phyloP scores from a whole-genome alignment of 768 basidiomycete species.

The Lactarius pseudohatsudake region DNA sequence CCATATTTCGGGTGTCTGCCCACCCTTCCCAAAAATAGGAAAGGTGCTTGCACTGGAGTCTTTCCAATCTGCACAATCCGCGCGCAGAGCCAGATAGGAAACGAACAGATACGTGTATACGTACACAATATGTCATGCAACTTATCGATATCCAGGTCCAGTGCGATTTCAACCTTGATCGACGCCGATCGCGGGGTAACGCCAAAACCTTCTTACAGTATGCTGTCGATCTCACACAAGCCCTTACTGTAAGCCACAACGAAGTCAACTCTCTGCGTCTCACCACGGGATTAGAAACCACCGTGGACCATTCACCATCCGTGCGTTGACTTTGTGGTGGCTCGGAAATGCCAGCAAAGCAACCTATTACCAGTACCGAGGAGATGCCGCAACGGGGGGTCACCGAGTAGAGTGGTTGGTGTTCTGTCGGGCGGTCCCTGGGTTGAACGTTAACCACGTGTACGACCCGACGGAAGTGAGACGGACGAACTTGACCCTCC shows the following conservation, averaged over 20 bases:
- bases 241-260: neutral
- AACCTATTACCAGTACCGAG: neutral
- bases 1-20: too few relatives aligned
- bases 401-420: neutral
- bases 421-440: too few relatives aligned
- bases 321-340: neutral
- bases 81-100: too few relatives aligned
- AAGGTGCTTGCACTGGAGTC: too few relatives aligned
- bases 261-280: too few relatives aligned
- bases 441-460: too few relatives aligned
- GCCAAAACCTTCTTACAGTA: neutral
- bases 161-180: neutral
- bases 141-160: neutral
- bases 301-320: neutral
- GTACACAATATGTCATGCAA: neutral
- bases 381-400: neutral
- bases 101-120: too few relatives aligned
- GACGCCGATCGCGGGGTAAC: neutral
- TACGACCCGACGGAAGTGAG: neutral
- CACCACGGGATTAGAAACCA: neutral
- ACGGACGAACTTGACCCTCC: too few relatives aligned
- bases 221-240: too few relatives aligned
- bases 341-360: neutral
- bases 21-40: too few relatives aligned
- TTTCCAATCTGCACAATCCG: too few relatives aligned